phyloP scores from a whole-genome alignment of 2,329 filamentous ascomycete species.

The Shiraia sp. region DNA sequence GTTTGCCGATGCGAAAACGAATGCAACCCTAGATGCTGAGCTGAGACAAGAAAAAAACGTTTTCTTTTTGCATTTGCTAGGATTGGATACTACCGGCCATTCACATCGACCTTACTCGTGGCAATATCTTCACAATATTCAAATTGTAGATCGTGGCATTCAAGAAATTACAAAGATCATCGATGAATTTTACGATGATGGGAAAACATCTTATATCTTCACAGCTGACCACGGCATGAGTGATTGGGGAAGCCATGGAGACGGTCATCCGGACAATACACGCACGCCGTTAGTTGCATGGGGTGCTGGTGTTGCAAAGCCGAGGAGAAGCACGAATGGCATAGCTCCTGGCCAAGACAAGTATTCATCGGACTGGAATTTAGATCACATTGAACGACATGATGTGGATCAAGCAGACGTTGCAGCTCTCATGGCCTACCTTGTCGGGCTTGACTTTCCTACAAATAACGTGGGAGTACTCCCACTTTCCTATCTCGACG shows the following conservation, averaged over 20 bases:
- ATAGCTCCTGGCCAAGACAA: constrained; percentile 79
- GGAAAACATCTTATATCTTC: constrained; percentile 91
- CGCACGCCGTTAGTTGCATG: constrained; percentile 89
- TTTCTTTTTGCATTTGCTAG: constrained; percentile 93
- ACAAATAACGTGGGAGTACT: constrained; percentile 96
- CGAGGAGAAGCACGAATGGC: constrained; percentile 60
- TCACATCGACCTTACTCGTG: constrained; percentile 86
- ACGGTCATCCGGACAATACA: constrained; percentile 96
- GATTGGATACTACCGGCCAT: constrained; percentile 89
- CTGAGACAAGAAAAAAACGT: constrained; percentile 84
- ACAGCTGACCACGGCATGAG: constrained; percentile 99
- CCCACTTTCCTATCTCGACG: constrained; percentile 79
- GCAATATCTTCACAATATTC: constrained; percentile 93
- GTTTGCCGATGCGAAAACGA: constrained; percentile 77
- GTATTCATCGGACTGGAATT: constrained; percentile 85
- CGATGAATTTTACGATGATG: constrained; percentile 79
- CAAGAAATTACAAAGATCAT: constrained; percentile 80
- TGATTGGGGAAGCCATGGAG: constrained; percentile 98
- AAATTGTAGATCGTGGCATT: constrained; percentile 90
- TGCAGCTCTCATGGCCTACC: constrained; percentile 92
- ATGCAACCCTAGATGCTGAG: constrained; percentile 72
- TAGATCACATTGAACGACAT: constrained; percentile 79
- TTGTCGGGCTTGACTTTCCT: constrained; percentile 85
- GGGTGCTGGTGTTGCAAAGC: constrained; percentile 87
- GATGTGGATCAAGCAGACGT: constrained; percentile 95